Conservation (phyloP, 2,329 filamentous ascomycete species). For the Alternaria novae-zelandiae region DNA sequence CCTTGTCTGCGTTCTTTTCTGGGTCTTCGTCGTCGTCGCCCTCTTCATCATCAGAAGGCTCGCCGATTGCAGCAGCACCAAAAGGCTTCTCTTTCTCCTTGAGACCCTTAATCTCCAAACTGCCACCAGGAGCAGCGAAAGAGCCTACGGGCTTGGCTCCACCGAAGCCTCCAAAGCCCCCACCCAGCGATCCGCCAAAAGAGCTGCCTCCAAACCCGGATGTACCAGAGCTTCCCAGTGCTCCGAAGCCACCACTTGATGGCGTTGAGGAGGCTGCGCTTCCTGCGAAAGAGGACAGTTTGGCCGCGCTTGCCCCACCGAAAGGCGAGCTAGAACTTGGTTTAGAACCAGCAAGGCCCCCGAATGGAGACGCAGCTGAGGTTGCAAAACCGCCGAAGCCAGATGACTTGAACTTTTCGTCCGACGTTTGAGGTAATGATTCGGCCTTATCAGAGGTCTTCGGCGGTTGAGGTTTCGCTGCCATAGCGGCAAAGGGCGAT, state of each 20-base stretch:
- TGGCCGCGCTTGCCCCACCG: conserved; percentile 34
- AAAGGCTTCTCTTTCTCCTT: conserved; percentile 74
- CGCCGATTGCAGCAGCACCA: conserved; percentile 71
- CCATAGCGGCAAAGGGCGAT: conserved; percentile 57
- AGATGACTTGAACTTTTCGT: conserved; percentile 59
- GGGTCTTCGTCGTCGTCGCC: conserved; percentile 51
- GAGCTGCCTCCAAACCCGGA: conserved; percentile 45
- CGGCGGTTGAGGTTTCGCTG: conserved; percentile 43
- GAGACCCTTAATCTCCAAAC: conserved; percentile 52
- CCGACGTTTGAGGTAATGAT: conserved; percentile 47
- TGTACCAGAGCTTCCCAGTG: conserved; percentile 39
- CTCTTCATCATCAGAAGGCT: conserved; percentile 61
- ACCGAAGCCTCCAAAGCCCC: conserved; percentile 37
- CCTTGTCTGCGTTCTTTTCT: conserved; percentile 37
- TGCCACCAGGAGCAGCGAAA: conserved; percentile 69
- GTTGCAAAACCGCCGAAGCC: conserved; percentile 53
- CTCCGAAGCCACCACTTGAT: conserved; percentile 39
- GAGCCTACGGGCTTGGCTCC: conserved; percentile 59
- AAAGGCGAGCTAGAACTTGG: conserved; percentile 45
- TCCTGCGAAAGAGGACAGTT: conserved; percentile 37
- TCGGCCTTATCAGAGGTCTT: conserved; percentile 26
- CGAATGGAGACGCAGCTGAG: conserved; percentile 47
- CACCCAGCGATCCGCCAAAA: conserved; percentile 52
- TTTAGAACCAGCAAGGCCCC: conserved; percentile 25
- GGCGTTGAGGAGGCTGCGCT: conserved; percentile 21